Percentiles rank a stretch among this genome's conserved stretches.
phyloP scores from a whole-genome alignment of 208 protist species.

The Leishmania martiniquensis region DNA sequence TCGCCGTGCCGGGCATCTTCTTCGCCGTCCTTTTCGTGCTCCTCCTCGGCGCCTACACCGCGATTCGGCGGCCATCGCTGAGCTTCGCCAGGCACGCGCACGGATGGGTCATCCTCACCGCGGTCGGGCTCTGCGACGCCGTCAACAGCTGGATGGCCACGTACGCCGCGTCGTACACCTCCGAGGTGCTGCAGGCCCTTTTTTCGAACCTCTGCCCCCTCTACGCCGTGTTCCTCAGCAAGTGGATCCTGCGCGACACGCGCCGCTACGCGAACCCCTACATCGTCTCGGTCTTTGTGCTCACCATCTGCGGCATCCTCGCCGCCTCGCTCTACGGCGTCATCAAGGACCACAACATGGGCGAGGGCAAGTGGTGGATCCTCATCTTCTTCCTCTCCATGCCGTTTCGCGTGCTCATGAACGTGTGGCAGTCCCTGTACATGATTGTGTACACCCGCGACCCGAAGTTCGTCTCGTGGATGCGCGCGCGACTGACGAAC shows the following conservation, averaged over 20 bases:
- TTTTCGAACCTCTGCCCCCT: slow-evolving; percentile 75
- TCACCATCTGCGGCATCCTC: slow-evolving; percentile 69
- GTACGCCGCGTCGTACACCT: slow-evolving; percentile 81
- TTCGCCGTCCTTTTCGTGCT: slow-evolving; percentile 68
- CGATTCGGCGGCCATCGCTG: slow-evolving; percentile 55
- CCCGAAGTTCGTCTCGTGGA: slow-evolving; percentile 50
- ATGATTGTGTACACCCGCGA: slow-evolving; percentile 86
- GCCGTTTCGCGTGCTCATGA: slow-evolving; percentile 74
- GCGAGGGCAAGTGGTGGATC: slow-evolving; percentile 69
- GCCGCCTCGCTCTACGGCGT: slow-evolving; percentile 61
- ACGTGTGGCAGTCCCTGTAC: slow-evolving; percentile 83
- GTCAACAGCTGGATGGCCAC: slow-evolving; percentile 79
- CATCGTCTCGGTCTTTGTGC: slow-evolving; percentile 58
- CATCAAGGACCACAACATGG: slow-evolving; percentile 35
- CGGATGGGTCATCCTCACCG: slow-evolving; percentile 53
- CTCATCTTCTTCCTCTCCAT: slow-evolving; percentile 84
- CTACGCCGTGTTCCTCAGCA: slow-evolving; percentile 73
- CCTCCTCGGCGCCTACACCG: slow-evolving; percentile 52
- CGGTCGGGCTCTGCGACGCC: slow-evolving; percentile 72
- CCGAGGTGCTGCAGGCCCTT: slow-evolving; percentile 79
- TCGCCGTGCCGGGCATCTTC: slow-evolving; percentile 67
- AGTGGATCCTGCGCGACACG: slow-evolving; percentile 75
- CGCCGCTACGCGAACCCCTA: slow-evolving; percentile 67
- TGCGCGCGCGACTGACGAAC: slow-evolving; percentile 25
- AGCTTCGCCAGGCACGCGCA: slow-evolving; percentile 50